Evolutionary conservation across 805 yeast genomes (phyloP), one percentile per base, ranked within the genome.

Genomic region (Lipomyces orientalis): DNA sequence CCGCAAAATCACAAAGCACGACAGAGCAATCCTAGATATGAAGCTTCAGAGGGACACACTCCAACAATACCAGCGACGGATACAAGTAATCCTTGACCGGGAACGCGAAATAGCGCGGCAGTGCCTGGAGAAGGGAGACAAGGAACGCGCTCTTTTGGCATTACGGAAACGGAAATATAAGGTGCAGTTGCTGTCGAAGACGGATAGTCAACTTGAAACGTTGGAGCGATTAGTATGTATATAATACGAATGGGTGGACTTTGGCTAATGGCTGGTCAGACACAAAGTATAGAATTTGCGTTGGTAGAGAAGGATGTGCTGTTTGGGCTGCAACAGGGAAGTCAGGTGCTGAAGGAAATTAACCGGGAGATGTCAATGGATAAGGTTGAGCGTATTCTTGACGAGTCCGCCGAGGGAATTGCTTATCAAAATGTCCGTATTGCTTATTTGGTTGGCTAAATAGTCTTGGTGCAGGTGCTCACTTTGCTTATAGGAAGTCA

Each of bases 11-110:
- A 91, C 97, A 6, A 83, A 88, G 49, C 93, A 93, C 73, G 99
- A 95, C 75, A 86, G 83, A 75, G 97, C 98, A 0, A 85, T 95
- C 10, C 83, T 92, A 71, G 95, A 93, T 75, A 82, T 95, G 73
- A 95, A 95, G 76, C 81, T 90, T 51, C 98, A 96, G 73, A 82
- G 97, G 68, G 99, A 95, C 78, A 89, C 88, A 70, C 83, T 95
- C 29, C 86, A 86, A 72, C 90, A 89, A 77, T 90, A 93, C 71
- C 90, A 87, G 73, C 80, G 80, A 58, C 85, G 86, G 67, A 84
- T 93, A 49, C 81, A 81, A 35, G 77, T 79, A 0, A 84, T 91
- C 3, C 84, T 91, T 19, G 82, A 81, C 10, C 81, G 85, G 43
- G 98, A 95, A 77, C 82, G 81, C 1, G 81, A 81, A 55, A 77